Base-by-base conservation (phyloP, 179 eudicot genomes). In the Patellifolia procumbens region DNA sequence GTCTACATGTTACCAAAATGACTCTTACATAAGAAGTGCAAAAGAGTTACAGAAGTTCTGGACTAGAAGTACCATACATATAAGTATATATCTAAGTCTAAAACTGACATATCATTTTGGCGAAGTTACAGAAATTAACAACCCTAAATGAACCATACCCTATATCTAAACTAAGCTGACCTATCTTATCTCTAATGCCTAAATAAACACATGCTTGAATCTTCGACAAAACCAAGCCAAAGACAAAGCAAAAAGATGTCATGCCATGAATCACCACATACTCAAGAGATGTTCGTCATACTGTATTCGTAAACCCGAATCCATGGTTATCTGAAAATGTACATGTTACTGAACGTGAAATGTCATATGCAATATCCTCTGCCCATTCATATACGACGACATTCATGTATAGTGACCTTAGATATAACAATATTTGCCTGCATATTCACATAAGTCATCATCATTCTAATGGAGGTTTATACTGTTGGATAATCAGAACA, bases 401-500 rank as follows among this genome's bases (percentile, higher is more conserved):
- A 37, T 61, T 12, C 48, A 55, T 28, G 10, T 28, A 29, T 43
- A 39, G 15, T 15, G 20, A 34, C 4, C 3, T 34, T 7, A 2
- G 28, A 48, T 28, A 37, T 5, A 52, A 1, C 26, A 52, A 72
- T 45, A 52, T 72, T 52, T 11, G 1, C 20, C 63, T 24, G 29
- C 43, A 51, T n/a, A 24, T 45, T 39, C 43, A 43, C 43, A 78
- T 66, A 65, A 24, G 73, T 29, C 66, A 34, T 58, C 7, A 19
- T 79, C 72, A 81, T 39, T 86, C 86, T 31, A 79, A n/a, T 37
- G 72, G 71, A 6, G 87, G 73, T 68, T 85, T 86, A 74, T 88
- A 84, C 22, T 93, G 98, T 51, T 96, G 98, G 68, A 96, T 75
- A 46, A 96, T 88, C 83, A 93, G 83, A 76, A 96, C 97, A 0